phyloP scores from a whole-genome alignment of 768 basidiomycete species.

The Cubamyces sp. region DNA sequence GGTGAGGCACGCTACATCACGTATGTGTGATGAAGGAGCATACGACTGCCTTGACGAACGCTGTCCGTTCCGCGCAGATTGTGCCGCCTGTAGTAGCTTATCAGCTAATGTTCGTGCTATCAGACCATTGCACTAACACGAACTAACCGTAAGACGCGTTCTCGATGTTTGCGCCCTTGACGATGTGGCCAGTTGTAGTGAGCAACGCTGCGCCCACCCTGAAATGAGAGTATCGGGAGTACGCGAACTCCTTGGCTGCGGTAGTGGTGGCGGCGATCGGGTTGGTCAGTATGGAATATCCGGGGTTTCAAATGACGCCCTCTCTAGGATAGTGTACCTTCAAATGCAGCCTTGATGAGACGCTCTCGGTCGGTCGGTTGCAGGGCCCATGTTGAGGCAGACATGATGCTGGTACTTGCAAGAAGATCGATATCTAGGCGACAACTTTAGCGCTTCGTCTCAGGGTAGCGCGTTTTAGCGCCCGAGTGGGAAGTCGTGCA shows the following conservation, averaged over 20 bases:
- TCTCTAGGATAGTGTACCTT: slow-evolving; percentile 45
- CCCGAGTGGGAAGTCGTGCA: too few relatives aligned
- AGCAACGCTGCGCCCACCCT: slow-evolving; percentile 90
- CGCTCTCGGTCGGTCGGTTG: slow-evolving; percentile 48
- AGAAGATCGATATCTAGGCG: neutral
- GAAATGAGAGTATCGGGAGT: slow-evolving; percentile 89
- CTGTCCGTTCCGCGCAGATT: slow-evolving; percentile 95
- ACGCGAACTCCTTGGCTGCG: slow-evolving; percentile 70
- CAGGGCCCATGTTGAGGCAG: slow-evolving; percentile 33
- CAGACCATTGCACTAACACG: neutral
- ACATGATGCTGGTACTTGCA: slow-evolving; percentile 17
- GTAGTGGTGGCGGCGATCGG: neutral
- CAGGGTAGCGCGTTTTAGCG: too few relatives aligned
- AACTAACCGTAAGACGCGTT: slow-evolving; percentile 85
- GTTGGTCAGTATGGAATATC: too few relatives aligned
- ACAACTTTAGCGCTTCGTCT: too few relatives aligned
- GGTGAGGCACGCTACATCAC: neutral
- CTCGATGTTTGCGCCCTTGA: slow-evolving; percentile 91
- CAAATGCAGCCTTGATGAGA: slow-evolving; percentile 60
- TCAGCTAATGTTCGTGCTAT: neutral
- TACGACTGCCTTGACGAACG: slow-evolving; percentile 92
- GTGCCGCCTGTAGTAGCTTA: slow-evolving; percentile 63
- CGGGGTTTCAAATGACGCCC: too few relatives aligned
- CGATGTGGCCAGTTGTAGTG: slow-evolving; percentile 65
- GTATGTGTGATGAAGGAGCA: slow-evolving; percentile 37